These are phyloP conservation scores for Arthrinium puccinioides DNA, from an alignment of 2,329 filamentous ascomycete genomes.

Conservation along the genomic window DNA sequence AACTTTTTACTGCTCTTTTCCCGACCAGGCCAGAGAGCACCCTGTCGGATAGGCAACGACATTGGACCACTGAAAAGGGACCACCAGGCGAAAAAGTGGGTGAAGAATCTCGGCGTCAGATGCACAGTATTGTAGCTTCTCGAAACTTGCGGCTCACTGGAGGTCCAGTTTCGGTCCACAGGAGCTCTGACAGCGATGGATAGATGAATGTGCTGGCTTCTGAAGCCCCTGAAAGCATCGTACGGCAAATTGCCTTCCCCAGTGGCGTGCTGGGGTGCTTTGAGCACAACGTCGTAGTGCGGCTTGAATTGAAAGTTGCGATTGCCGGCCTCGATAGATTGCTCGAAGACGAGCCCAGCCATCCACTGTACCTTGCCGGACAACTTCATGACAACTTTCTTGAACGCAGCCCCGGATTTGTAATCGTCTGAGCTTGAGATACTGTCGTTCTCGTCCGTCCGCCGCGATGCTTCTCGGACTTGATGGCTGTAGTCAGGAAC, in stretches of 20 bases:
- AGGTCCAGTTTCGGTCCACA: conserved; percentile 77
- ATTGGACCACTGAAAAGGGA: conserved; percentile 91
- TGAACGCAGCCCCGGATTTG: conserved; percentile 77
- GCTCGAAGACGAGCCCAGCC: conserved; percentile 86
- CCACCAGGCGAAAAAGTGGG: conserved; percentile 98
- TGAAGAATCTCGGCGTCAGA: conserved; percentile 91
- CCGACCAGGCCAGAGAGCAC: conserved; percentile 79
- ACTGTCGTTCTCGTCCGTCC: conserved; percentile 48
- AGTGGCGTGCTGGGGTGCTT: conserved; percentile 69
- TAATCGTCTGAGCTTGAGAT: conserved; percentile 55
- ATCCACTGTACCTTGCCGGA: conserved; percentile 94
- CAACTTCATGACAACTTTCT: conserved; percentile 98
- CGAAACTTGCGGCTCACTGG: conserved; percentile 66
- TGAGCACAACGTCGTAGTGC: conserved; percentile 86
- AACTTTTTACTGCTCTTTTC: conserved; percentile 99
- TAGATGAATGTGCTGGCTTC: conserved; percentile 93
- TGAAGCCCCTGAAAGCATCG: conserved; percentile 93
- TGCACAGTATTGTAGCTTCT: conserved; percentile 96
- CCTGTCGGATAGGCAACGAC: conserved; percentile 90
- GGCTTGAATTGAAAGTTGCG: conserved; percentile 85
- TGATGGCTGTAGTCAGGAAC: conserved; percentile 90
- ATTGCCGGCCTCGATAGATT: conserved; percentile 62
- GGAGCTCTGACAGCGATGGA: conserved; percentile 88
- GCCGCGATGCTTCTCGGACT: conserved; percentile 58
- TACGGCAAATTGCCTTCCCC: conserved; percentile 53